Percentiles rank a stretch among this genome's conserved stretches.
These are phyloP conservation scores for Onygenales sp. DNA, from an alignment of 2,329 filamentous ascomycete genomes.

Conservation along the genomic window DNA sequence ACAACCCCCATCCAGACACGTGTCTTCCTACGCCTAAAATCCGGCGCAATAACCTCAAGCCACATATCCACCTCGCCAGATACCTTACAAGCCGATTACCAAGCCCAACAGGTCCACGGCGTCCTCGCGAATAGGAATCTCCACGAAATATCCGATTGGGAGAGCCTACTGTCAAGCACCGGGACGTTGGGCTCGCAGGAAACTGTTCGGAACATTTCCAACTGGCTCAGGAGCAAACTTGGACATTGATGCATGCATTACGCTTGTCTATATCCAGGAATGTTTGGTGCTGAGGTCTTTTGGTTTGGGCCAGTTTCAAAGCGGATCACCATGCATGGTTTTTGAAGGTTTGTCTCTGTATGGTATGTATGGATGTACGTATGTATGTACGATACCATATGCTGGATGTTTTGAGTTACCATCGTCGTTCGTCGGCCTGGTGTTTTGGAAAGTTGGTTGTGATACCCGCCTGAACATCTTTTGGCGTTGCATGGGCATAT, in stretches of 20 bases:
- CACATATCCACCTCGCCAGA: conserved; percentile 30
- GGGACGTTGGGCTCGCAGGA: conserved; percentile 3
- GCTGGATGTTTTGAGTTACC: background rate
- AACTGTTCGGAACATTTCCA: conserved; percentile 8
- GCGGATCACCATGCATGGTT: background rate
- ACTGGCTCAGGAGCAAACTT: conserved; percentile 17
- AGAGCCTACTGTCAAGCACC: conserved; percentile 7
- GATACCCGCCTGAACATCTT: too few relatives aligned
- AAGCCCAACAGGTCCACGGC: conserved; percentile 24
- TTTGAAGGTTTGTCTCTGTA: background rate
- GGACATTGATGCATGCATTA: conserved; percentile 6
- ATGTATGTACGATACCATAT: background rate
- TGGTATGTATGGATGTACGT: too few relatives aligned
- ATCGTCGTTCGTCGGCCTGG: background rate
- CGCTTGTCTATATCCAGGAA: background rate
- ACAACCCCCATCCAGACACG: conserved; percentile 23
- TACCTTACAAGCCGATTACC: conserved; percentile 19
- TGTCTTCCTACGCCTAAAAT: conserved; percentile 31
- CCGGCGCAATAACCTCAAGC: conserved; percentile 31
- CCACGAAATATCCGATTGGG: conserved; percentile 41
- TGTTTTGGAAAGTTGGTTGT: conserved; percentile 1
- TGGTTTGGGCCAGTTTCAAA: too few relatives aligned
- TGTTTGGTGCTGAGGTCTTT: too few relatives aligned
- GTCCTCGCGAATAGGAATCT: conserved; percentile 33
- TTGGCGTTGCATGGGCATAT: too few relatives aligned